Conservation (phyloP, 1,139 yeast species). For the Oligophagozyma castellii region DNA sequence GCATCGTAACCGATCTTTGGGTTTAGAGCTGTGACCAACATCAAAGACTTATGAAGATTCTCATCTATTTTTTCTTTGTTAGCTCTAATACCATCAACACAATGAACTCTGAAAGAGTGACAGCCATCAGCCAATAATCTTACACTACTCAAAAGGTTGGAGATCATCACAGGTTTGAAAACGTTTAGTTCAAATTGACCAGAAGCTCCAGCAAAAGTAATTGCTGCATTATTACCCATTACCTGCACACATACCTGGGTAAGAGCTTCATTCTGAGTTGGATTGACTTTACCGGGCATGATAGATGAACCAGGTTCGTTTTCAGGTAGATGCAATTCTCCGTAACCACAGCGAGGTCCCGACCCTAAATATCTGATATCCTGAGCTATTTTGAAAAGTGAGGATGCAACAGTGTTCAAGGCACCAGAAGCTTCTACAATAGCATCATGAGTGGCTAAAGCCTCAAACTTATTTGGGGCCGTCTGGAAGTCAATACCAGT, state of each 20-base stretch:
- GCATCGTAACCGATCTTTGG: constrained; percentile 97
- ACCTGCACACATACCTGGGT: constrained; percentile 98
- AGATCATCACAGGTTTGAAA: constrained; percentile 90
- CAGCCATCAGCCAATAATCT: constrained; percentile 83
- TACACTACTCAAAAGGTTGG: constrained; percentile 76
- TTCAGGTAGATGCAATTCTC: constrained; percentile 89
- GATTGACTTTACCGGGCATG: constrained; percentile 99
- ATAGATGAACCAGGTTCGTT: constrained; percentile 98
- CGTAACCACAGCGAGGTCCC: constrained; percentile 99
- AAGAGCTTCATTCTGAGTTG: constrained; percentile 96
- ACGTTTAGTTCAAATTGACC: constrained; percentile 98
- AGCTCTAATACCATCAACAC: constrained; percentile 90
- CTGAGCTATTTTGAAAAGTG: constrained; percentile 90
- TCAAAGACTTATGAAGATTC: constrained; percentile 81
- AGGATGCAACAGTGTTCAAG: constrained; percentile 83
- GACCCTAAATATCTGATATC: constrained; percentile 97
- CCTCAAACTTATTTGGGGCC: constrained; percentile 98
- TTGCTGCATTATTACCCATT: constrained; percentile 88
- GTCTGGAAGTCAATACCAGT: constrained; percentile 84
- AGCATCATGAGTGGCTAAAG: constrained; percentile 97
- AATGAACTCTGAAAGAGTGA: constrained; percentile 79
- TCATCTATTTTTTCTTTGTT: constrained; percentile 78
- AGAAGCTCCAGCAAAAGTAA: constrained; percentile 95
- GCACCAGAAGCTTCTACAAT: constrained; percentile 97
- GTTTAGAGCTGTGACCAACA: constrained; percentile 97